A percentile compares a stretch with the other conserved stretches of the same genome.
phyloP scores from a whole-genome alignment of 192 early-diverging fungal species.

The Rhizophagus prolifer region DNA sequence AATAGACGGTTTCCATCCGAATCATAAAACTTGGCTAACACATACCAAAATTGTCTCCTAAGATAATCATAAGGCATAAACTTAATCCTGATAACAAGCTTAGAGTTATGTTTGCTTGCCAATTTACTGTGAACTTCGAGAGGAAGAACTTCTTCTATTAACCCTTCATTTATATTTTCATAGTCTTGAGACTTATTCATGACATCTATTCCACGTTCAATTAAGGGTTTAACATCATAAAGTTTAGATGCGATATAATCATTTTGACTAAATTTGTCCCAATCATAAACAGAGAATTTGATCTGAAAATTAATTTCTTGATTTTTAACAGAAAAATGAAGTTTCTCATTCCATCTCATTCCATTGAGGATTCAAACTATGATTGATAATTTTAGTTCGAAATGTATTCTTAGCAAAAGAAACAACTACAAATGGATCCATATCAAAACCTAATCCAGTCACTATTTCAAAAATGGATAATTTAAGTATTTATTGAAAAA shows the following conservation, averaged over 20 bases:
- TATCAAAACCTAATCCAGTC: conserved; percentile 66
- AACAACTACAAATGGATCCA: conserved; percentile 81
- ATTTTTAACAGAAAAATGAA: conserved; percentile 57
- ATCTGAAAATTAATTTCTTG: conserved; percentile 45
- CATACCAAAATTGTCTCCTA: conserved; percentile 70
- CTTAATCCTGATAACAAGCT: conserved; percentile 53
- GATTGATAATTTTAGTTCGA: conserved; percentile 62
- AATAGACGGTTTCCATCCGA: conserved; percentile 60
- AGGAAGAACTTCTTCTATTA: conserved; percentile 43
- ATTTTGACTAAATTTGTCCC: conserved; percentile 70
- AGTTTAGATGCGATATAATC: conserved; percentile 57
- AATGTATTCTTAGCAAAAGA: conserved; percentile 70
- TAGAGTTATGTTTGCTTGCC: conserved; percentile 45
- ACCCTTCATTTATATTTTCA: conserved; percentile 36
- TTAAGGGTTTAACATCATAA: conserved; percentile 51
- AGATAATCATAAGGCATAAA: conserved; percentile 68
- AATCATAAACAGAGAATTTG: conserved; percentile 69
- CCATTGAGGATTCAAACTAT: conserved; percentile 74
- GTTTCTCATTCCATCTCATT: conserved; percentile 80
- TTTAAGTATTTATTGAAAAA: neutral
- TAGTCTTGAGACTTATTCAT: neutral
- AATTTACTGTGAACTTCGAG: conserved; percentile 37
- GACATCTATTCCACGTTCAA: conserved; percentile 35
- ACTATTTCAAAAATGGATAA: conserved; percentile 24
- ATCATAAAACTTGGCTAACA: conserved; percentile 62